phyloP scores from a whole-genome alignment of 371 early-diverging fungal species.

The Apophysomyces elegans region DNA sequence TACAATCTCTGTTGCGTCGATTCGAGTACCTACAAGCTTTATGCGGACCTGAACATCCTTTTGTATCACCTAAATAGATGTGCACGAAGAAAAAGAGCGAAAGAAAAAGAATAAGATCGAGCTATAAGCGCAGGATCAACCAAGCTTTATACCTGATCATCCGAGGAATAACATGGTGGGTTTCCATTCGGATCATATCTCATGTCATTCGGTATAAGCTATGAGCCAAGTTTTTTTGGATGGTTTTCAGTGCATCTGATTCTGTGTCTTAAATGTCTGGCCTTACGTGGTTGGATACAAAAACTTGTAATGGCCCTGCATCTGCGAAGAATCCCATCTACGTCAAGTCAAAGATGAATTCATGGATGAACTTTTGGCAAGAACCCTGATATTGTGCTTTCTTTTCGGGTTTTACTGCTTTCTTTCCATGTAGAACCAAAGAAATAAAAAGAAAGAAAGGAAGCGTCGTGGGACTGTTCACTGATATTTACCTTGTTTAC shows the following conservation, averaged over 20 bases:
- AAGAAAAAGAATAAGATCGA: not conserved
- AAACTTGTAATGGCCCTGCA: constrained; percentile 96
- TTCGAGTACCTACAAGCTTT: constrained; percentile 93
- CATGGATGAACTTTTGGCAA: not conserved
- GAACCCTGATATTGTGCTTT: not conserved
- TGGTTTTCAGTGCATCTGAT: not conserved
- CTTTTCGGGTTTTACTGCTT: not conserved
- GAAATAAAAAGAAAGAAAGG: not conserved
- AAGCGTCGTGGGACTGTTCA: no score
- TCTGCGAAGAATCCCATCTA: constrained; percentile 98
- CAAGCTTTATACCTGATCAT: constrained; percentile 67
- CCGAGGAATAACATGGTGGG: constrained; percentile 85
- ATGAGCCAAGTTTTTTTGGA: constrained; percentile 12
- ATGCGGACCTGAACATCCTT: constrained; percentile 89
- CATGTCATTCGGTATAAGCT: constrained; percentile 90
- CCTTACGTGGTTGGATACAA: constrained; percentile 91
- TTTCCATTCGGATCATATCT: constrained; percentile 88
- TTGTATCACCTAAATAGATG: constrained; percentile 70
- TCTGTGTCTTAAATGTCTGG: constrained; percentile 1
- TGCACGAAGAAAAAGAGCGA: not conserved
- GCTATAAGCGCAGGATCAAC: no score
- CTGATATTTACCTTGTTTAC: constrained; percentile 82
- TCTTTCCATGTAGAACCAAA: not conserved
- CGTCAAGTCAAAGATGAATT: not conserved
- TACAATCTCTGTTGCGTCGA: constrained; percentile 95